Conservation (phyloP, 495 filamentous ascomycete genomes). For the Parathielavia hyrcaniae region DNA sequence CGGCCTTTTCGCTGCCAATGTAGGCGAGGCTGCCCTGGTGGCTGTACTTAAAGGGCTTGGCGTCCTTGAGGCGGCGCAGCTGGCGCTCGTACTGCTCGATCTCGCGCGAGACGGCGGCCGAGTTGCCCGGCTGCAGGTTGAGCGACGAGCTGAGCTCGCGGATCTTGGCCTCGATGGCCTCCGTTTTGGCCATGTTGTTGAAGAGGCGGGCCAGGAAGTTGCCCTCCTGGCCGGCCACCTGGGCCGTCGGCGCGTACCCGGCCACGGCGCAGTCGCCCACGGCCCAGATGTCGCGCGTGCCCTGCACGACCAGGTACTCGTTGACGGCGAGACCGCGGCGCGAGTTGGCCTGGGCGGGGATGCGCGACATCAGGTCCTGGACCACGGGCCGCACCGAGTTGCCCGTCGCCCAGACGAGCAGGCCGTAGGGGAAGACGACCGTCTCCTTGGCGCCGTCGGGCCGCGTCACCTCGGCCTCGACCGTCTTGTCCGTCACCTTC, state of each 20-base stretch:
- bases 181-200: constrained; percentile 94
- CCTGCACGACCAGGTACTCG: constrained; percentile 97
- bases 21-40: constrained; percentile 96
- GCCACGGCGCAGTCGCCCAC: constrained; percentile 81
- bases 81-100: constrained; percentile 82
- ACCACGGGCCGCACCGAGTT: constrained; percentile 86
- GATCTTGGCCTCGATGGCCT: constrained; percentile 68
- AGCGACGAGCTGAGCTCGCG: constrained; percentile 49
- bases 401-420: constrained; percentile 97
- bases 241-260: constrained; percentile 95
- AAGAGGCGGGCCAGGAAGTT: constrained; percentile 91
- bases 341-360: constrained; percentile 91
- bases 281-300: constrained; percentile 88
- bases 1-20: constrained; percentile 95
- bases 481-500: constrained; percentile 88
- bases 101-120: constrained; percentile 63
- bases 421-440: constrained; percentile 84
- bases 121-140: constrained; percentile 47
- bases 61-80: constrained; percentile 80
- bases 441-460: constrained; percentile 80
- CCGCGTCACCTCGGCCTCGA: constrained; percentile 79
- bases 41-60: constrained; percentile 95
- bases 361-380: constrained; percentile 82
- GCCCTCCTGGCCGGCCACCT: constrained; percentile 94
- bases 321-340: constrained; percentile 92